Evolutionary conservation across 805 yeast genomes (phyloP), one percentile per base, ranked within the genome.

Genomic region (Wickerhamiella siamensis): DNA sequence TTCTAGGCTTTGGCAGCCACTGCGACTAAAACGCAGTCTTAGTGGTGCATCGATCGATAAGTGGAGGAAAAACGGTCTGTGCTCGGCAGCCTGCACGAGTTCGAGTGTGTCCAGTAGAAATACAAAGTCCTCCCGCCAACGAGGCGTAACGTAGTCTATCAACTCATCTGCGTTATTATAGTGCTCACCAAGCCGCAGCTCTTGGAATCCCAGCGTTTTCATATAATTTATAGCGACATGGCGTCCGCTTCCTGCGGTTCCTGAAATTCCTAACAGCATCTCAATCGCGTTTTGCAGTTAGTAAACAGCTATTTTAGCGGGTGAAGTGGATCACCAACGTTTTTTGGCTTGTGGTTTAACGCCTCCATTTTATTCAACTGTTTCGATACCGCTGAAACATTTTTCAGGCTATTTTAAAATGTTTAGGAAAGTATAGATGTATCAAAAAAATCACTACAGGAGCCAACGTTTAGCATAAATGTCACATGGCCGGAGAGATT

Each of bases 51-150:
- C 94, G 2, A 83, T 65, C 4, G 83, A 70, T 3, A 87, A 51
- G 56, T 84, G 94, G 19, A 84, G 67, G 55, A 86, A 84, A 56
- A 83, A 87, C 0, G 96, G 95, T 43, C 95, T 63, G 46, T 77
- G 75, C 27, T 70, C 64, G 4, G 81, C 58, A 19, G 58, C 61
- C 2, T 65, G 63, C 20, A 80, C 63, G 39, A 69, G 56, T 4
- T 57, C 60, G 12, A 68, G 47, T 18, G 64, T 64, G 2, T 60
- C 57, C 10, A 80, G 63, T 0, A 72, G 58, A 3, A 80, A 54
- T 2, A 83, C 93, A 51, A 64, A 76, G 50, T 79, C 64, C 12
- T 67, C 60, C 18, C 66, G 62, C 86, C 94, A 87, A 43, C 75
- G 64, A 31, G 59, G 54, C 0, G 95, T 86, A 12, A 75, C 83